Evolutionary conservation across 257 asterid genomes (phyloP).

Genomic region (Anisodus acutangulus): DNA sequence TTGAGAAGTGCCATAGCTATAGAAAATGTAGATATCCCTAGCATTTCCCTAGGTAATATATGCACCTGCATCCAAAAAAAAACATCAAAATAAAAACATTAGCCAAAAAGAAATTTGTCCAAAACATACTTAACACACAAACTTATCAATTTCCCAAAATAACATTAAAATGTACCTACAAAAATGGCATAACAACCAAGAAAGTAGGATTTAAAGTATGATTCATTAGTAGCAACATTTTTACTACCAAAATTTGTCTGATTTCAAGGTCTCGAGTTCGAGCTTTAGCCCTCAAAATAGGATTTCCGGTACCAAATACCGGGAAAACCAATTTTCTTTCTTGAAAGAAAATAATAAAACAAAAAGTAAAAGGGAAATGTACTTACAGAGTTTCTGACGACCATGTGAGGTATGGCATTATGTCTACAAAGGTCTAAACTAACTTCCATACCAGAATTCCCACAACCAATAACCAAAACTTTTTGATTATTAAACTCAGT

Average conservation of each 20-base stretch:
- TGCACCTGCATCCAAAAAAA: conserved; percentile 61
- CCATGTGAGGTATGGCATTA: conserved; percentile 72
- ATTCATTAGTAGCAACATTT: not conserved
- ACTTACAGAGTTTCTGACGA: conserved; percentile 82
- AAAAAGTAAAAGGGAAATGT: not conserved
- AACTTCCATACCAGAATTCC: conserved; percentile 98
- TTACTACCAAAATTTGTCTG: too few relatives aligned
- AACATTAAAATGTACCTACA: not conserved
- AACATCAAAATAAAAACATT: not conserved
- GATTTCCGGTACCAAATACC: too few relatives aligned
- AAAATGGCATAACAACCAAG: not conserved
- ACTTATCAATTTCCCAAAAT: not conserved
- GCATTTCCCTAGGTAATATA: conserved; percentile 82
- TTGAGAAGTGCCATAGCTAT: conserved; percentile 70
- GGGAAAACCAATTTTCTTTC: too few relatives aligned
- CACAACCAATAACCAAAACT: conserved; percentile 83
- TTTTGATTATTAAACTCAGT: conserved; percentile 50
- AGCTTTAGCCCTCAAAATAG: too few relatives aligned
- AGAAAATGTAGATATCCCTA: conserved; percentile 75
- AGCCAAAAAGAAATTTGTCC: not conserved
- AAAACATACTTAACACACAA: not conserved
- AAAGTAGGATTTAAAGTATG: not conserved
- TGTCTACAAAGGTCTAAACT: conserved; percentile 74
- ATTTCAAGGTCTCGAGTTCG: not conserved
- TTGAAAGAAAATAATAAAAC: not conserved